A percentile compares a stretch with the other conserved stretches of the same genome.
Evolutionary conservation across 768 basidiomycete species (phyloP).

Genomic region (Auricularia auricula-judae): DNA sequence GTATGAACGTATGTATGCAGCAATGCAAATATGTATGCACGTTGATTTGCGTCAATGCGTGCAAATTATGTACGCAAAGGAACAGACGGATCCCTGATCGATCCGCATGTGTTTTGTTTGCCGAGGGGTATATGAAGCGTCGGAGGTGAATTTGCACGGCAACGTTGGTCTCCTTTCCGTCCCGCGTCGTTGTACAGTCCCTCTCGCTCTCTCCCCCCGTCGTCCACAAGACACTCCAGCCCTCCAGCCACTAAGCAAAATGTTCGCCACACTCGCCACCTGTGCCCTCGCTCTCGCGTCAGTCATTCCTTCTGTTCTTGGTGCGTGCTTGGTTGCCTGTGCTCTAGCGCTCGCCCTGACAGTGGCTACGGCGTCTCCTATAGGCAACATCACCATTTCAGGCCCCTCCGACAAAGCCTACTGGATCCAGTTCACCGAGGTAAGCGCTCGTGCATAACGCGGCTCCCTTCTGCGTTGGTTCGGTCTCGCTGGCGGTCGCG

Average conservation of each 20-base stretch:
- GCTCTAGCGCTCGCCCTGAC: neutral
- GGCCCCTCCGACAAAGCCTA: neutral
- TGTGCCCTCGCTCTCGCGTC: neutral
- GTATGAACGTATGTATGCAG: too few relatives aligned
- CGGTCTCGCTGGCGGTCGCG: too few relatives aligned
- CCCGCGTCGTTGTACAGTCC: neutral
- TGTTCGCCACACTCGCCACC: neutral
- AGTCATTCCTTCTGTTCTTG: neutral
- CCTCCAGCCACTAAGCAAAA: neutral
- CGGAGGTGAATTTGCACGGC: neutral
- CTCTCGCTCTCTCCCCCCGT: neutral
- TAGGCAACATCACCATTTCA: neutral
- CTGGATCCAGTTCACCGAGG: neutral
- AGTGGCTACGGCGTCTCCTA: neutral
- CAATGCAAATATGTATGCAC: too few relatives aligned
- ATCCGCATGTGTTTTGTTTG: too few relatives aligned
- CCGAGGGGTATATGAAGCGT: neutral
- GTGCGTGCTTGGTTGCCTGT: neutral
- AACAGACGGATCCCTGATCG: too few relatives aligned
- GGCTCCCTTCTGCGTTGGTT: neutral
- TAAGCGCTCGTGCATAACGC: neutral
- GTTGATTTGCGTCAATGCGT: too few relatives aligned
- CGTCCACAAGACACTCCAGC: neutral
- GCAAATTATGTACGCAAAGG: too few relatives aligned
- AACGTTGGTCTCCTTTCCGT: neutral